Evolutionary conservation across 345 rosid species (phyloP).

Genomic region (Ceriops decandra): DNA sequence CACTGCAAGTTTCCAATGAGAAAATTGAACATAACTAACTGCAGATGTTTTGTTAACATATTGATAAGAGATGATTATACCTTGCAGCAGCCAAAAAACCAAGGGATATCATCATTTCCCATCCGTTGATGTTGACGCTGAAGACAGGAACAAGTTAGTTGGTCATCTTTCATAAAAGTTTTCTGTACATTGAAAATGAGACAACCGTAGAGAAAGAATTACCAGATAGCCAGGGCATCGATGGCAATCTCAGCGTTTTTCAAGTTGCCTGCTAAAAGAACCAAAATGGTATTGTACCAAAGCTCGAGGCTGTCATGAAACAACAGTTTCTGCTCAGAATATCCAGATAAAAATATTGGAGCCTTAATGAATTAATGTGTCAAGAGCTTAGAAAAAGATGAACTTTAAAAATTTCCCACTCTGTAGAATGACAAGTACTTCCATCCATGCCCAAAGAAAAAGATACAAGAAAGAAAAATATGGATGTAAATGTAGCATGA

Average conservation of each 20-base stretch:
- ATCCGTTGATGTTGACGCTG: slow-evolving; percentile 70
- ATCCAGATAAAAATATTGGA: background rate
- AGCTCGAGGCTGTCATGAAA: slow-evolving; percentile 57
- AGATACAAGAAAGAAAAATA: too few species aligned
- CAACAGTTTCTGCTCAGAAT: slow-evolving; percentile 4
- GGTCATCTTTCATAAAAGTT: background rate
- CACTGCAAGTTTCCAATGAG: slow-evolving; percentile 36
- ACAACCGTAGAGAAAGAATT: background rate
- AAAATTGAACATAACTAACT: background rate
- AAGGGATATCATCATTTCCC: slow-evolving; percentile 80
- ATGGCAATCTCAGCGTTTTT: slow-evolving; percentile 65
- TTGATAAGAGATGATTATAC: slow-evolving; percentile 22
- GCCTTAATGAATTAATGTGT: background rate
- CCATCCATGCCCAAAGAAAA: too few species aligned
- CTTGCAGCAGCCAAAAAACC: slow-evolving; percentile 79
- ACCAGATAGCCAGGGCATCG: slow-evolving; percentile 85
- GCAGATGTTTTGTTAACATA: background rate
- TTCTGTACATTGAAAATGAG: background rate
- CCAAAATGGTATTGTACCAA: slow-evolving; percentile 77
- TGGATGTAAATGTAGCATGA: too few species aligned
- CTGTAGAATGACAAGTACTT: too few species aligned
- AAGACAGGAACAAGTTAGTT: background rate
- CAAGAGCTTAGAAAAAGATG: too few species aligned
- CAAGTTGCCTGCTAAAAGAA: slow-evolving; percentile 65
- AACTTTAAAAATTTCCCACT: too few species aligned